Conservation (phyloP, 148 eudicot genomes). For the Cornus kousa region DNA sequence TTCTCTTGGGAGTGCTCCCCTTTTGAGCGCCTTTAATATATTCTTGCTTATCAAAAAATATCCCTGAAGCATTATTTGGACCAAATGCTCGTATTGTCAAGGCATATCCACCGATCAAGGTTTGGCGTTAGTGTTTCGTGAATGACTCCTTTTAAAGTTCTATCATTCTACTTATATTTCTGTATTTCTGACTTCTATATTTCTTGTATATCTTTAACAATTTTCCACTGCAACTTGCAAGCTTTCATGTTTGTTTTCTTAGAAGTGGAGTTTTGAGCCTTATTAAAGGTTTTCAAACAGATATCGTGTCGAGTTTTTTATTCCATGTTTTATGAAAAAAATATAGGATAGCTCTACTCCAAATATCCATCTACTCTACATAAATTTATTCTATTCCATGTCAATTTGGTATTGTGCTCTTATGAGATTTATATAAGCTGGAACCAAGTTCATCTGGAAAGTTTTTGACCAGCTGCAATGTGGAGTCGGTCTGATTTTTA, state of each 20-base stretch:
- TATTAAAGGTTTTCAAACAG: not conserved
- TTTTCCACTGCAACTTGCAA: not conserved
- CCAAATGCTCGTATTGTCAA: no score
- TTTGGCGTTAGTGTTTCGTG: no score
- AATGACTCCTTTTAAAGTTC: no score
- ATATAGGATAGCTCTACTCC: not conserved
- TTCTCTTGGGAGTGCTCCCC: no score
- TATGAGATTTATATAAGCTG: slow-evolving; percentile 5
- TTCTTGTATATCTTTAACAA: not conserved
- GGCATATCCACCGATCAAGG: no score
- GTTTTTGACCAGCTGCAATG: not conserved
- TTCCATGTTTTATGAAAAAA: not conserved
- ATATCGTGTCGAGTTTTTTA: not conserved
- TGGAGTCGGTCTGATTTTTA: not conserved
- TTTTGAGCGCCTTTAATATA: no score
- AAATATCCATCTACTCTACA: not conserved
- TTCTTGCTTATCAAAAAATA: no score
- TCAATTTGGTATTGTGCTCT: not conserved
- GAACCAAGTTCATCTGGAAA: not conserved
- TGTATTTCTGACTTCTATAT: no score
- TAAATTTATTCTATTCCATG: not conserved
- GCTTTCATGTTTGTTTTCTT: not conserved
- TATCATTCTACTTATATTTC: not conserved
- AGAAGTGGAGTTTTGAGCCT: not conserved
- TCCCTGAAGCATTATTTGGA: no score